Evolutionary conservation across 257 asterid genomes (phyloP), one percentile per base, ranked within the genome.

Genomic region (Solanum paucissectum): DNA sequence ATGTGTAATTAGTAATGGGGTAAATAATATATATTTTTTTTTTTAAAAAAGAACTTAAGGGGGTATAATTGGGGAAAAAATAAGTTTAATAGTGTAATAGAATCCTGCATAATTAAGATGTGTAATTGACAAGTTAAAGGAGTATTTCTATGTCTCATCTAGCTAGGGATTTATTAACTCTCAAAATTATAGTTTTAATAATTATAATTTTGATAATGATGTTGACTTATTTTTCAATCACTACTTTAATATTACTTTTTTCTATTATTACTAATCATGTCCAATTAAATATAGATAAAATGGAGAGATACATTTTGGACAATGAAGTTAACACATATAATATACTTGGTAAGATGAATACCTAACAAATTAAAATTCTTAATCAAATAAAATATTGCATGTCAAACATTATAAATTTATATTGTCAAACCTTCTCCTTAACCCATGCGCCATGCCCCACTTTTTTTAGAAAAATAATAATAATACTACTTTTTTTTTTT

Each of bases 321-420:
- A 72, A 18, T 1, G 81, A 73, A 34, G 81, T 72, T 10, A 33
- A 73, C 2, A 34, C 23, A 73, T 34, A 29, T 12, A 21, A 34
- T 4, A 34, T 73, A 16, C 38, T 18, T 34, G 27, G 25, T 34
- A 34, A 34, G 27, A 73, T 9, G 34, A 76, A 9, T 38, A 76
- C 34, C 33, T 76, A 38, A 40, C 36, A n/a, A 52, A 52, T 0
- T 52, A 52, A 38, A 38, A 6, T 5, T 40, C 60, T 76, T 23
- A n/a, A 25, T 10, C 33, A n/a, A 40, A 40, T 77, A 77, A 13
- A 77, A 77, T 77, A 42, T 77, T 77, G 37, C 3, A 77, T 13
- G 62, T 77, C 84, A 77, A 77, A 77, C 62, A 42, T 44, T 77
- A 77, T n/a, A 42, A 7, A 42, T 42, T 77, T 42, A 77, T 42